Evolutionary conservation across 2,329 filamentous ascomycete genomes (phyloP), one percentile per base, ranked within the genome.

Genomic region (Colletotrichum acutatum): DNA sequence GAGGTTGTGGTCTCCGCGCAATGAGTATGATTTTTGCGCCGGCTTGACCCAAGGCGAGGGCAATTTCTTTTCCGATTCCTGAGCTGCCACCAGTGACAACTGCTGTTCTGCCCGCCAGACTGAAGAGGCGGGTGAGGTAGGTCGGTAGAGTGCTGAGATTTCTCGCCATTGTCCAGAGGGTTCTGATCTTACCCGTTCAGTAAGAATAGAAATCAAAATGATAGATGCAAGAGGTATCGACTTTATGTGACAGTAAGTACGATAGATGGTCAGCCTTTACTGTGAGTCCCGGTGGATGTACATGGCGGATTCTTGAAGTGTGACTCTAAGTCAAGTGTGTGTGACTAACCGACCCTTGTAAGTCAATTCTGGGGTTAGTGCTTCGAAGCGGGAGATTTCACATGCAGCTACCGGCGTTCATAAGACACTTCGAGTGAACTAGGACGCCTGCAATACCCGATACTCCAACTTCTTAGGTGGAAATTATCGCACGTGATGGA

Each of bases 81-180:
- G 79, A 79, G 71, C 80, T 82, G n/a, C 77, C 81, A 7, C 81
- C 81, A 0, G 81, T 82, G 1, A 82, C 74, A 7, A 82, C 76
- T 0, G 79, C 81, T 5, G 78, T 76, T 49, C 75, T 76, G 19
- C 79, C 80, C 0, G 74, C 66, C n/a, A 82, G 78, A 22, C 77
- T 75, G 66, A 82, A 81, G 34, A 82, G 73, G 8, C 75, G 74
- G 28, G 78, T 62, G 30, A 82, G 77, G 56, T 80, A 81, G 8
- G 56, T 19, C 0, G 71, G 71, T 4, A 73, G 28, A n/a, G 62
- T 59, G 28, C 56, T 62, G 4, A 62, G 3, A 11, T 73, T 73
- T 28, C 68, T 61, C 8, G 71, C 66, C 71, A 73, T 73, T 30
- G 57, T 65, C 5, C 8, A 32, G 2, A 11, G 7, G 1, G 16